These are phyloP conservation scores for Cordyceps fumosorosea DNA, from an alignment of 2,329 filamentous ascomycete species.

Conservation along the genomic window DNA sequence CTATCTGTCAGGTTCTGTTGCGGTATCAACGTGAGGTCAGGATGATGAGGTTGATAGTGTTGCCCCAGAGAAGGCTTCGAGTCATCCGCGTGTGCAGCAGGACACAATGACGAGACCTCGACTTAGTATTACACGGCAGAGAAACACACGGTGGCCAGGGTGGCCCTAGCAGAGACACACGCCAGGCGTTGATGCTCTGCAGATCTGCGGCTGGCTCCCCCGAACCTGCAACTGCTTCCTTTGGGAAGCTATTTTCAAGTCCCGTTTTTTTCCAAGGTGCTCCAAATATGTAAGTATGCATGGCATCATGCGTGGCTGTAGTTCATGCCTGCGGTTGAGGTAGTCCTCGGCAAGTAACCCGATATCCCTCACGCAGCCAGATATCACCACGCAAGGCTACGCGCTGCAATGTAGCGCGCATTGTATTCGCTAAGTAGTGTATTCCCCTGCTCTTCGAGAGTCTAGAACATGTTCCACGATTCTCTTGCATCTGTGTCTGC, in stretches of 20 bases:
- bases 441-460: neutral
- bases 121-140: neutral
- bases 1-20: neutral
- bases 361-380: neutral
- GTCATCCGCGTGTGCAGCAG: neutral
- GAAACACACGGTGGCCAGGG: neutral
- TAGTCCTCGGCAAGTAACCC: neutral
- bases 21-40: neutral
- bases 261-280: neutral
- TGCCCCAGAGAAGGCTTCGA: neutral
- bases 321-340: neutral
- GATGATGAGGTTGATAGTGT: neutral
- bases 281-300: neutral
- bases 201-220: neutral
- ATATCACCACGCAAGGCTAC: neutral
- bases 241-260: neutral
- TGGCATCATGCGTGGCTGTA: neutral
- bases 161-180: neutral
- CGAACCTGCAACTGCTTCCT: neutral
- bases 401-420: neutral
- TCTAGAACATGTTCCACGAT: neutral
- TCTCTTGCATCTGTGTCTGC: no score
- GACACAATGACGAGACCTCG: neutral
- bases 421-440: neutral
- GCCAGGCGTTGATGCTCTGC: neutral